phyloP scores from a whole-genome alignment of 2,329 filamentous ascomycete genomes.

The Phialophora verrucosa region DNA sequence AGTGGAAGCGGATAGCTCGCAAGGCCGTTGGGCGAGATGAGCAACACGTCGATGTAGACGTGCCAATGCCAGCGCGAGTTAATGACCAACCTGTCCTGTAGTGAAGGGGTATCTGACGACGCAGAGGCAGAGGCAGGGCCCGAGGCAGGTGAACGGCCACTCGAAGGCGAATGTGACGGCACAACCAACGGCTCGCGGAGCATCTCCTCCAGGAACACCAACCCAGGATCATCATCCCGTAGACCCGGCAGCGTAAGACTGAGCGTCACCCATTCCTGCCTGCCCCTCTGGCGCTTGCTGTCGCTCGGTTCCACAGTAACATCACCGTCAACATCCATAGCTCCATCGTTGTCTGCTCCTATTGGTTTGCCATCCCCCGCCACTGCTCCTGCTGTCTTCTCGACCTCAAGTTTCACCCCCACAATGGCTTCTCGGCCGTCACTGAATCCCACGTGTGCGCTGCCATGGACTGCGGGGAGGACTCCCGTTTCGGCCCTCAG shows the following conservation, averaged over 20 bases:
- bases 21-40: slow-evolving; percentile 68
- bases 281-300: slow-evolving; percentile 44
- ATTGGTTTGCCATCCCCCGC: slow-evolving; percentile 18
- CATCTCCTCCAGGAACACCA: slow-evolving; percentile 87
- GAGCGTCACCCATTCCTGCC: slow-evolving; percentile 84
- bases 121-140: too few species aligned
- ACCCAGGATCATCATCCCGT: slow-evolving; percentile 87
- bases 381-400: slow-evolving; percentile 61
- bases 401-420: slow-evolving; percentile 92
- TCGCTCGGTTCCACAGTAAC: slow-evolving; percentile 36
- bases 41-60: slow-evolving; percentile 85
- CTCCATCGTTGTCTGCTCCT: slow-evolving; percentile 24
- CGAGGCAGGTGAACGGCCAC: too few species aligned
- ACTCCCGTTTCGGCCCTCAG: slow-evolving; percentile 89
- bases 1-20: slow-evolving; percentile 82
- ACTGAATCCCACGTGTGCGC: slow-evolving; percentile 88
- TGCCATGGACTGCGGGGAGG: slow-evolving; percentile 86
- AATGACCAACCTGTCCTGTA: slow-evolving; percentile 77
- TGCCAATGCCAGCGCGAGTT: slow-evolving; percentile 96
- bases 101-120: slow-evolving; percentile 16
- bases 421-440: slow-evolving; percentile 97
- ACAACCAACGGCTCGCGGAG: slow-evolving; percentile 82
- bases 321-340: slow-evolving; percentile 31
- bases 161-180: slow-evolving; percentile 41
- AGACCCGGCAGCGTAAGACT: slow-evolving; percentile 89